Evolutionary conservation across 2,329 filamentous ascomycete species (phyloP).

Genomic region (Fusarium subtropicale): DNA sequence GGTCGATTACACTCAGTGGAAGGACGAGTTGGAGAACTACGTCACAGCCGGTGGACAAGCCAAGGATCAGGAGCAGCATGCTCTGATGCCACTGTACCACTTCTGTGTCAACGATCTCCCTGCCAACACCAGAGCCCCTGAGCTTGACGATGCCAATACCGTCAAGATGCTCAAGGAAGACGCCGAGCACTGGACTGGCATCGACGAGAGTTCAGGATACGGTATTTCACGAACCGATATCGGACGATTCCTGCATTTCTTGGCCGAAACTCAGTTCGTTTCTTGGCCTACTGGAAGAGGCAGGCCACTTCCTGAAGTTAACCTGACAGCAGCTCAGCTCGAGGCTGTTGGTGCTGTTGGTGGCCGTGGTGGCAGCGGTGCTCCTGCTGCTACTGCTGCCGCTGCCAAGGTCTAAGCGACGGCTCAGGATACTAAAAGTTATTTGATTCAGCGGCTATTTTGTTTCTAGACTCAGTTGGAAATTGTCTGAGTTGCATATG

Average conservation of each 20-base stretch:
- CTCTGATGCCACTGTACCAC: conserved; percentile 28
- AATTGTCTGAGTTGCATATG: neutral
- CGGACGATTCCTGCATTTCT: conserved; percentile 45
- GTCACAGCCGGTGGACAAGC: conserved; percentile 25
- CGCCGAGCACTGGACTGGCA: conserved; percentile 66
- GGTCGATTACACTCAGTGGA: conserved; percentile 64
- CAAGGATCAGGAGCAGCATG: conserved; percentile 41
- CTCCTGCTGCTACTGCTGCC: neutral
- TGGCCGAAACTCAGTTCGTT: conserved; percentile 50
- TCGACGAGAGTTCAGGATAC: conserved; percentile 65
- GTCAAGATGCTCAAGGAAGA: conserved; percentile 72
- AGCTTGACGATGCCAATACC: conserved; percentile 63
- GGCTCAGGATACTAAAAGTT: neutral
- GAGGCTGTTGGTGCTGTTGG: conserved; percentile 40
- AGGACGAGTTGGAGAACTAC: conserved; percentile 54
- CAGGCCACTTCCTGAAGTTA: conserved; percentile 42
- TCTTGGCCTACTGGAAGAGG: conserved; percentile 46
- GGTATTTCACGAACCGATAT: conserved; percentile 46
- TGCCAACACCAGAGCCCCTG: conserved; percentile 25
- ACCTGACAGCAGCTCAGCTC: conserved; percentile 38
- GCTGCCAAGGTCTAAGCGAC: conserved; percentile 4
- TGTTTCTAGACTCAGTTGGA: neutral
- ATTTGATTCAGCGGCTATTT: conserved; percentile 6
- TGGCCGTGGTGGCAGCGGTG: conserved; percentile 39
- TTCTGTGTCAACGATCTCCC: conserved; percentile 30